Evolutionary conservation across 2,329 filamentous ascomycete species (phyloP).

Genomic region (Rhinocladiella similis): DNA sequence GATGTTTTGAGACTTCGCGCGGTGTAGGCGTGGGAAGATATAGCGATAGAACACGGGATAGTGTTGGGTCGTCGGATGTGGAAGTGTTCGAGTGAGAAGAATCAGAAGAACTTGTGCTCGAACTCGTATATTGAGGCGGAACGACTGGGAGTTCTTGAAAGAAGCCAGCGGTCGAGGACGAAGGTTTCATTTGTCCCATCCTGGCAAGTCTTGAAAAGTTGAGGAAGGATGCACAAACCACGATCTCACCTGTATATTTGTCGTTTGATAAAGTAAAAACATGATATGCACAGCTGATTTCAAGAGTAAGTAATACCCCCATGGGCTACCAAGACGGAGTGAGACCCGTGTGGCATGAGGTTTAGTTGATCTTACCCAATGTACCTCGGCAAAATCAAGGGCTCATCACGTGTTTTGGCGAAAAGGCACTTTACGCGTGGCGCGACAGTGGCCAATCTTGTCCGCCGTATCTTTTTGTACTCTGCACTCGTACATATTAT

Average conservation of each 20-base stretch:
- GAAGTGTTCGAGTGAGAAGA: not conserved
- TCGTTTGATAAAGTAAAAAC: not conserved
- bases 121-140: conserved; percentile 19
- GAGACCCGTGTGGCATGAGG: not conserved
- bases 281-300: not conserved
- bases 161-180: conserved; percentile 24
- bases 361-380: not conserved
- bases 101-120: not conserved
- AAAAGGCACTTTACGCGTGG: not conserved
- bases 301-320: not conserved
- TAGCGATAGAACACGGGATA: conserved; percentile 17
- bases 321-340: not conserved
- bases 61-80: conserved; percentile 20
- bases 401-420: not conserved
- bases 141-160: conserved; percentile 23
- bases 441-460: not conserved
- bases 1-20: conserved; percentile 9
- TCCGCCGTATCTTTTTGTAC: too few relatives aligned
- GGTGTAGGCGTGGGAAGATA: conserved; percentile 21
- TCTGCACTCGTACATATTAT: too few relatives aligned
- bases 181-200: conserved; percentile 19
- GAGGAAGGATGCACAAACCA: not conserved
- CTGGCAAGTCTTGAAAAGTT: not conserved
- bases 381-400: not conserved
- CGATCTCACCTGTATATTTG: not conserved